Conservation (phyloP, 2,329 filamentous ascomycete species). For the Xylariaceae sp. region DNA sequence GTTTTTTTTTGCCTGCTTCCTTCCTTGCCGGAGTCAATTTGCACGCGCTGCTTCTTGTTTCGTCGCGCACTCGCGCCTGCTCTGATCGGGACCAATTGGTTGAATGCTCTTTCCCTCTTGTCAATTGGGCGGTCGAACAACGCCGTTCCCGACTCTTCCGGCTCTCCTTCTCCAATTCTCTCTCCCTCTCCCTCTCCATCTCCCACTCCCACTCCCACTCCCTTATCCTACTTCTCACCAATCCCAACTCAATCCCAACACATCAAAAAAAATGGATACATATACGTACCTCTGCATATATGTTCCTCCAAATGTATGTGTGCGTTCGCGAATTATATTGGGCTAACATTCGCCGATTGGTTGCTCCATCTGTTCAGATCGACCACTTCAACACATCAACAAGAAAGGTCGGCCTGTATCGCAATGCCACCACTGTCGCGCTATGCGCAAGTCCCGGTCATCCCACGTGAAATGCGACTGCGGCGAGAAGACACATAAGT, state of each 20-base stretch:
- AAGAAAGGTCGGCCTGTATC: constrained; percentile 97
- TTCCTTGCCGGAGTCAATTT: neutral
- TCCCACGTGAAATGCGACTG: constrained; percentile 97
- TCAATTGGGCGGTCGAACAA: neutral
- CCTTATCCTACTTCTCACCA: neutral
- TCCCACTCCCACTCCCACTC: neutral
- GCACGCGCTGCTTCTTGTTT: neutral
- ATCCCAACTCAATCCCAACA: neutral
- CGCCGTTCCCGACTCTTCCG: neutral
- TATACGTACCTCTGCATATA: neutral
- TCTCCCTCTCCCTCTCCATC: neutral
- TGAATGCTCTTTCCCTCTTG: neutral
- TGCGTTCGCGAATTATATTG: constrained; percentile 7
- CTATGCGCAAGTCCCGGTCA: constrained; percentile 90
- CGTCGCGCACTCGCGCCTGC: neutral
- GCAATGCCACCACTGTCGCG: constrained; percentile 95
- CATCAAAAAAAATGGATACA: neutral
- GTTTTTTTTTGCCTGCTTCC: neutral
- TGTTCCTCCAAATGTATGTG: neutral
- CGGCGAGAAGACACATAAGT: constrained; percentile 80
- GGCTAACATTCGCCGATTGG: constrained; percentile 10
- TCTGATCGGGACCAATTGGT: neutral
- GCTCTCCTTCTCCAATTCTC: neutral
- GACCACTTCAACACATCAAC: constrained; percentile 88
- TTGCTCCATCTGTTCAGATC: constrained; percentile 52